Evolutionary conservation across 1,284 basidiomycete species (phyloP).

Genomic region (Stygiomarasmius scandens): DNA sequence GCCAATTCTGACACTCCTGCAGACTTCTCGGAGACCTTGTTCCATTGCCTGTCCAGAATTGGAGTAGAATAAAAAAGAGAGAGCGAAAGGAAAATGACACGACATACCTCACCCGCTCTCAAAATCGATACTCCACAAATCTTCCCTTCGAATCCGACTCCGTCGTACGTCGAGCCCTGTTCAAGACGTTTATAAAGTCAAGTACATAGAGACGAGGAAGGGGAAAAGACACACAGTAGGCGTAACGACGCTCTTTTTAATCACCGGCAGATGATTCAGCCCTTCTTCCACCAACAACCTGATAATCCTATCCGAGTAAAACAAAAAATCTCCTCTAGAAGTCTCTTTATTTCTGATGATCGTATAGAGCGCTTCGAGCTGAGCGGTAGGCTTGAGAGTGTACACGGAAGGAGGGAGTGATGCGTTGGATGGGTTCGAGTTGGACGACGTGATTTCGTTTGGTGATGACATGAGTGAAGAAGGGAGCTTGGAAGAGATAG

Average conservation of each 20-base stretch:
- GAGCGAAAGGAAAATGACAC: slow-evolving; percentile 1
- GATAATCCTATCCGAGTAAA: slow-evolving; percentile 88
- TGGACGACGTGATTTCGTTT: not conserved
- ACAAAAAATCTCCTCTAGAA: slow-evolving; percentile 91
- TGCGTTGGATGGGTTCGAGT: slow-evolving; percentile 27
- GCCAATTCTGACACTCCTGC: slow-evolving; percentile 88
- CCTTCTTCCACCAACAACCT: slow-evolving; percentile 81
- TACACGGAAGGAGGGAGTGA: slow-evolving; percentile 77
- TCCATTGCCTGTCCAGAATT: slow-evolving; percentile 77
- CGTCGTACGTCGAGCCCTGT: slow-evolving; percentile 81
- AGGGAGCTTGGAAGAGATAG: too few relatives aligned
- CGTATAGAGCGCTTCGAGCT: slow-evolving; percentile 94
- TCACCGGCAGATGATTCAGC: slow-evolving; percentile 94
- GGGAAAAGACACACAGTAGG: slow-evolving; percentile 60
- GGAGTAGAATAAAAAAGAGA: not conserved
- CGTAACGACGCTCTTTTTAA: slow-evolving; percentile 80
- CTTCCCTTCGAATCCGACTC: slow-evolving; percentile 91
- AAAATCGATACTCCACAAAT: slow-evolving; percentile 95
- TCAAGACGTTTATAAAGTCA: not conserved
- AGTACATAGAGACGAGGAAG: not conserved
- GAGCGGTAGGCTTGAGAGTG: slow-evolving; percentile 84
- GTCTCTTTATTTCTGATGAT: slow-evolving; percentile 92
- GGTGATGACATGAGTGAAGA: slow-evolving; percentile 7
- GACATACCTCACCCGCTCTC: slow-evolving; percentile 77
- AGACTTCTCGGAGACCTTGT: slow-evolving; percentile 90